Base-by-base conservation (phyloP, 345 rosid species). In the Arabidopsis arenosa region DNA sequence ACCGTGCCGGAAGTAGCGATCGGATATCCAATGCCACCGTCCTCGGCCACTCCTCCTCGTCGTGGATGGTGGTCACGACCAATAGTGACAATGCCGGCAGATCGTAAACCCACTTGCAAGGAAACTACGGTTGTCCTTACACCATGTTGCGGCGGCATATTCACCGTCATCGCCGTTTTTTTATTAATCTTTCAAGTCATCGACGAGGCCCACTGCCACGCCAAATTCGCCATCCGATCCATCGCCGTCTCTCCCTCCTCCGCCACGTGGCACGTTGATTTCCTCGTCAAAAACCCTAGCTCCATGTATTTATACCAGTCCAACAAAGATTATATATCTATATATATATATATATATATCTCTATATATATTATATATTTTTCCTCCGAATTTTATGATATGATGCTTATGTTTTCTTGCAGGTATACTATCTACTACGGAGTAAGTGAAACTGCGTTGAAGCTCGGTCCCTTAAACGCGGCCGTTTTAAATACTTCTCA, bases 51-150 rank as follows among this genome's bases (percentile, higher is more conserved):
- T 51, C 54, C 57, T 51, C 14, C 7, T 23, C 57, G 1, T 62
- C 45, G n/a, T 52, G 10, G 35, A 18, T 73, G 76, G 76, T 73
- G 76, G 76, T 28, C 39, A 28, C 76, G 76, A 52, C 76, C 76
- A 41, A 63, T 73, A 43, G 21, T 1, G 54, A 52, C 70, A 11
- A 0, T 15, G 0, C 62, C 69, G 2, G 33, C 23, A 52, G 70
- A 28, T 44, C 70, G 33, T 52, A 3, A 5, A 4, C 9, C 52
- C 43, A 63, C 45, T 17, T 12, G 0, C 35, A 52, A 40, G 23
- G 76, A 52, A 18, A 0, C 0, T 13, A 37, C 4, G 18, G 44
- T 3, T 63, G 1, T 0, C 4, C 0, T 0, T 6, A 1, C 63
- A 63, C 76, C 76, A 0, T 15, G 5, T 13, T 5, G 6, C 21